phyloP scores from a whole-genome alignment of 73 alveolate genomes.

The Blepharisma japonicum region DNA sequence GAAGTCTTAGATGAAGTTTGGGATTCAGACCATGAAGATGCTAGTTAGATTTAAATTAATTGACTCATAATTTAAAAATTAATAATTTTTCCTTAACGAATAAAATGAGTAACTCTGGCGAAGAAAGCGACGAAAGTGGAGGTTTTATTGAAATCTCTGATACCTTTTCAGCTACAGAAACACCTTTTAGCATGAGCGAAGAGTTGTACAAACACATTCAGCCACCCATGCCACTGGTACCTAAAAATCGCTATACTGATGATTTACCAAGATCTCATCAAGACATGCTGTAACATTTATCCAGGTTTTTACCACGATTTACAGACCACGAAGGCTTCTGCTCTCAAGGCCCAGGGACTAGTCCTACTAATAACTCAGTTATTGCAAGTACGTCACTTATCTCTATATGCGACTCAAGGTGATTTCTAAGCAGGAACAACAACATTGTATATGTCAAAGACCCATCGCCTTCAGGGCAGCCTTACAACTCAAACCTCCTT shows the following conservation, averaged over 20 bases:
- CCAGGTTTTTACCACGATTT: background rate
- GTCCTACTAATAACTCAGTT: background rate
- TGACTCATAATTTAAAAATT: too few species aligned
- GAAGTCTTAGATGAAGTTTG: constrained; percentile 85
- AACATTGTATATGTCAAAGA: constrained; percentile 18
- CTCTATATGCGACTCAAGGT: constrained; percentile 18
- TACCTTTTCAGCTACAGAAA: too few species aligned
- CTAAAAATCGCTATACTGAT: constrained; percentile 23
- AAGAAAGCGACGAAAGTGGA: too few species aligned
- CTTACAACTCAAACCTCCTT: constrained; percentile 25
- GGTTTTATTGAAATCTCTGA: too few species aligned
- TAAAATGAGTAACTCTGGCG: too few species aligned
- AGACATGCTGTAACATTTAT: constrained; percentile 5
- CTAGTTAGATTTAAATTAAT: too few species aligned
- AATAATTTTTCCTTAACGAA: too few species aligned
- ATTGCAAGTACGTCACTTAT: background rate
- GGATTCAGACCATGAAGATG: constrained; percentile 62
- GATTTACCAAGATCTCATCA: constrained; percentile 15
- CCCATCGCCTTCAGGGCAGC: constrained; percentile 8
- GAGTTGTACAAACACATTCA: constrained; percentile 1
- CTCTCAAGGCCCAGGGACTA: background rate
- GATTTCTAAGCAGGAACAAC: background rate
- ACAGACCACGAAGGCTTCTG: background rate
- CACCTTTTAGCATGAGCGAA: background rate
- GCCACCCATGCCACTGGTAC: constrained; percentile 21